Base-by-base conservation (phyloP, 164 flowering plant species). In the Hamamelis virginiana region DNA sequence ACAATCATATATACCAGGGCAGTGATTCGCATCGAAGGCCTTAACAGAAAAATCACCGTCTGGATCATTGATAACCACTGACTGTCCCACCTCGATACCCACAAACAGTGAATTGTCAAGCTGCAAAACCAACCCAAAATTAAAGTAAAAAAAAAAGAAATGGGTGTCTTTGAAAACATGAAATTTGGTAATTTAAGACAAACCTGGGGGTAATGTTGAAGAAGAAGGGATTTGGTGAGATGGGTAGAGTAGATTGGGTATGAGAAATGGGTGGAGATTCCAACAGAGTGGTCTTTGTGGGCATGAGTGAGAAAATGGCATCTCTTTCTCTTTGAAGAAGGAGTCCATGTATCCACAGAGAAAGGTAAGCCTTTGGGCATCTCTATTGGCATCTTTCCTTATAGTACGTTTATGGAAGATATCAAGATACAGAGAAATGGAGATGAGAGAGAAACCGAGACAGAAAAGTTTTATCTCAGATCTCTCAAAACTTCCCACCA, bases 11-110 rank as follows among this genome's bases (percentile, higher is more conserved):
- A 9, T 72, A 85, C 91, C 91, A 43, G 93, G 94, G 64, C 96
- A 92, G 67, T 92, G 98, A 78, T 92, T 89, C n/a, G 98, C 98
- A 74, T 91, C 93, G 53, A 83, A 88, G 68, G 91, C 94, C 1
- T 87, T 82, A 43, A 91, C 91, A 9, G 67, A 50, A 70, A 92
- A 92, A 59, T 68, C 59, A 5, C 90, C 91, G 76, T 87, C 88
- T 0, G 86, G 87, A 61, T 91, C 98, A 27, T 87, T 74, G 28
- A 91, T 15, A 11, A 67, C 68, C 66, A 86, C 2, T n/a, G 81
- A 62, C 33, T 86, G 80, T 0, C 86, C 90, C n/a, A 76, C 82
- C 75, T 86, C 90, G 58, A 86, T 77, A 13, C 63, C 69, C 48
- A 84, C 78, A 72, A 86, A 84, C 71, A 79, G 28, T 1, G 78